Percentiles rank a stretch among this genome's conserved stretches.
Conservation (phyloP, 2,329 filamentous ascomycete genomes). For the Aspergillus fructus region DNA sequence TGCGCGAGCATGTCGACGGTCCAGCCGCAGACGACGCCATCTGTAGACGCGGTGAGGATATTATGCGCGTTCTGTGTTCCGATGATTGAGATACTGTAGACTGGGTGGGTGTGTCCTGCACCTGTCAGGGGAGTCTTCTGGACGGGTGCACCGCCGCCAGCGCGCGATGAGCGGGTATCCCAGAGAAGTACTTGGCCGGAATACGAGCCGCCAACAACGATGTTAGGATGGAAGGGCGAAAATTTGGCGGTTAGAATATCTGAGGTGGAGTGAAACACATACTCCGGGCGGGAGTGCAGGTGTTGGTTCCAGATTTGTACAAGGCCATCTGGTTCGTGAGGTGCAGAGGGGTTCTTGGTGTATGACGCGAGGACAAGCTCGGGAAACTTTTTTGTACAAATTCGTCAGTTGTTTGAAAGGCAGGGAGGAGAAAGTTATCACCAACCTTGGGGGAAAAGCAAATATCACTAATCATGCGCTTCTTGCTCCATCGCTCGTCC, state of each 20-base stretch:
- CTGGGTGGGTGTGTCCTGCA: conserved; percentile 91
- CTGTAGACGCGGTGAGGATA: conserved; percentile 94
- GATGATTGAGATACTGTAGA: conserved; percentile 93
- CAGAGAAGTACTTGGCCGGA: conserved; percentile 94
- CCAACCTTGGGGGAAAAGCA: conserved; percentile 85
- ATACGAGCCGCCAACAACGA: conserved; percentile 95
- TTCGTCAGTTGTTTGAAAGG: neutral
- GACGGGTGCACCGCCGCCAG: conserved; percentile 66
- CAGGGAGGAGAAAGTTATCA: neutral
- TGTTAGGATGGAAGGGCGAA: conserved; percentile 95
- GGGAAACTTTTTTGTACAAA: conserved; percentile 58
- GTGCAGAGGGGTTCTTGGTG: conserved; percentile 94
- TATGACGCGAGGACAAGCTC: conserved; percentile 93
- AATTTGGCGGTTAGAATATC: conserved; percentile 95
- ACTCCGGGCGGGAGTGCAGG: conserved; percentile 90
- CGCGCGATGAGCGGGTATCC: conserved; percentile 88
- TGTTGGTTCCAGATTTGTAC: conserved; percentile 97
- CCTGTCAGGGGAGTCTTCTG: conserved; percentile 96
- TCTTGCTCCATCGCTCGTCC: conserved; percentile 94
- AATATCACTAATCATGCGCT: conserved; percentile 93
- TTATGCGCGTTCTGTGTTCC: conserved; percentile 99
- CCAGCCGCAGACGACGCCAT: conserved; percentile 96
- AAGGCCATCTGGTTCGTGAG: conserved; percentile 88
- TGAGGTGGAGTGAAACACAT: conserved; percentile 92
- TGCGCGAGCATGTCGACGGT: conserved; percentile 97